Evolutionary conservation across 1,284 basidiomycete genomes (phyloP), one percentile per base, ranked within the genome.

Genomic region (Coniferiporia sulphurascens): DNA sequence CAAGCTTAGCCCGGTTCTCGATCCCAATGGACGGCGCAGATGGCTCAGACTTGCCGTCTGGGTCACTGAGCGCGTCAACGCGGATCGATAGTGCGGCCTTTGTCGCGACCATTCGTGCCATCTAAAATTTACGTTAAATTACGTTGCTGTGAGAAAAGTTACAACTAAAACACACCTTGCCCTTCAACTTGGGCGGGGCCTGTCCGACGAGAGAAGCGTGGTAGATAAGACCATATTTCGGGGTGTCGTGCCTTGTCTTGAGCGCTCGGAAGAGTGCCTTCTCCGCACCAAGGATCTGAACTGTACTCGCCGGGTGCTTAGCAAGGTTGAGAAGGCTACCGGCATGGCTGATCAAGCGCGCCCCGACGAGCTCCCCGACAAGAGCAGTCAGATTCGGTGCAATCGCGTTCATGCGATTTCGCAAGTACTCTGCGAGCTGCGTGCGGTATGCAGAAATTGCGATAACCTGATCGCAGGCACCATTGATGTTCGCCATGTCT

Each of bases 71-170:
- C 5, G 96, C 96, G 68, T 99, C 96, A 48, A 98, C 91, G 73
- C 96, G 94, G 68, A 96, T 94, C 4, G 95, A 97, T 9, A 99
- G 84, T 0, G 96, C 92, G 3, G 96, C 89, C 80, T 98, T 98
- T 62, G 96, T 98, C 43, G 96, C 95, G 34, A 98, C 94, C 96
- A 99, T 99, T 67, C 97, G 91, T 12, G 97, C 97, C 96, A 99
- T 98, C 87, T 91, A 62, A 0, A 27, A 52, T 58, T 9, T 22
- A 44, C 41, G 57, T 55, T 36, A 51, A 12, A 48, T 48, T 66
- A 48, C 61, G 45, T 58, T 3, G 27, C 27, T 22, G 6, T 27
- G 10, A 21, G 43, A 58, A 35, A 56, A 34, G 56, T 19, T 43
- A 46, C 15, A 54, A 32, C 15, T 55, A 38, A 45, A 35, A 22